A percentile compares a stretch with the other conserved stretches of the same genome.
These are phyloP conservation scores for Orychophragmus violaceus DNA, from an alignment of 345 rosid species.

Conservation along the genomic window DNA sequence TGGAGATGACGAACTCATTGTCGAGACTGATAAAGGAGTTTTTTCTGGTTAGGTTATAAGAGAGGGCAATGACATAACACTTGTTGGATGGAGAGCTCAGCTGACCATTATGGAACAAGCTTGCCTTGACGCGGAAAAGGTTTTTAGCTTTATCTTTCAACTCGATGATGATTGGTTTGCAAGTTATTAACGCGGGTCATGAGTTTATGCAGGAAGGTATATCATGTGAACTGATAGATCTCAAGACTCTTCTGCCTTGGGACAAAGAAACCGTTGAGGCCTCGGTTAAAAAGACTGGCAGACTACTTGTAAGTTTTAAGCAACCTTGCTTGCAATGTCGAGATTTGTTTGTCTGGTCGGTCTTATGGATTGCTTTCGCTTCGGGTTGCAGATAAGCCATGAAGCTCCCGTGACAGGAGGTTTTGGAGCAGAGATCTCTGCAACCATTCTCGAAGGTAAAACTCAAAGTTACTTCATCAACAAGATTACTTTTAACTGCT, in stretches of 20 bases:
- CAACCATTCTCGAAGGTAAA: constrained; percentile 68
- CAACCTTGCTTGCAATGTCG: neutral
- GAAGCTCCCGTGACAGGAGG: constrained; percentile 96
- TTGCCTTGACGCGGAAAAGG: constrained; percentile 72
- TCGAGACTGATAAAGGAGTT: constrained; percentile 7
- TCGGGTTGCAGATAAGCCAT: constrained; percentile 62
- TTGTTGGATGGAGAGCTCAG: constrained; percentile 97
- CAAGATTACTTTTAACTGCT: neutral
- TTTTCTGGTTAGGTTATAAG: constrained; percentile 62
- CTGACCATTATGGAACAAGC: constrained; percentile 84
- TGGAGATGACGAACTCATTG: neutral
- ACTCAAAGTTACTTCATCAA: neutral
- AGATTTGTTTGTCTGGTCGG: neutral
- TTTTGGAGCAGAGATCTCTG: constrained; percentile 92
- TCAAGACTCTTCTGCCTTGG: constrained; percentile 83
- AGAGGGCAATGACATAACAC: constrained; percentile 80
- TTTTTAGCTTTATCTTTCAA: constrained; percentile 9
- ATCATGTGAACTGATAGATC: constrained; percentile 84
- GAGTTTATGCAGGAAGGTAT: constrained; percentile 61
- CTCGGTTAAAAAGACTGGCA: constrained; percentile 77
- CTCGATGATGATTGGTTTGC: neutral
- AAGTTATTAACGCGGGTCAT: neutral
- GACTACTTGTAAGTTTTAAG: constrained; percentile 57
- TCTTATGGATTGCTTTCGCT: neutral
- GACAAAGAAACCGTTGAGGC: constrained; percentile 87